Base-by-base conservation (phyloP, 768 basidiomycete species). In the Boletus coccyginus region DNA sequence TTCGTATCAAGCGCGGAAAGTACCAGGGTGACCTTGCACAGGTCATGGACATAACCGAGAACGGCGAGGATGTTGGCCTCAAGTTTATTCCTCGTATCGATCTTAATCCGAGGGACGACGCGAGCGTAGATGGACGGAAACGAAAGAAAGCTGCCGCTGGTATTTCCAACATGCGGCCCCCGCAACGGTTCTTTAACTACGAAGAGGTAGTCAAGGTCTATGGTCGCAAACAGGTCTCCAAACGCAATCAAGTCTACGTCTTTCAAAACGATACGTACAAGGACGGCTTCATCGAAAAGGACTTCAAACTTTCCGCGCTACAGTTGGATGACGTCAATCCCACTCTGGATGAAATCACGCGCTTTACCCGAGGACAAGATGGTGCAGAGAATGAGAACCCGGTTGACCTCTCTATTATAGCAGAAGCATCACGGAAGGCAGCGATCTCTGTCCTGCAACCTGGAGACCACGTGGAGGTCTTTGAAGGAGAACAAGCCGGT, bases 81-180 rank as follows among this genome's bases (percentile, higher is more conserved):
- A 90, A 92, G 69, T 94, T 97, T 68, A 84, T 99, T 56, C 97
- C 97, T n/a, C 90, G 97, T 66, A 97, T 99, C 69, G 97, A 99
- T 74, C 78, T 98, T 50, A 92, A 88, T 56, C 96, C 96, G 33
- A 85, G 87, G 53, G 94, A 97, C 56, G 90, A 92, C 38, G 72
- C 80, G 10, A 76, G 77, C 0, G 79, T 84, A 31, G 85, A 79
- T 60, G 81, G 83, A 32, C 86, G 85, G 66, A 96, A 96, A 72
- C 84, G 91, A 51, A 90, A 91, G 69, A 94, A 92, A 67, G 70
- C 72, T 5, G 75, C 74, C 1, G 61, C 80, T 2, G 72, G 75
- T 6, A 66, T 76, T 10, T 72, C 82, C 7, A 76, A 78, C n/a
- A 82, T 87, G 72, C 87, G 95, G 14, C 93, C 97, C 1, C 90